Percentiles rank a stretch among this genome's conserved stretches.
phyloP scores from a whole-genome alignment of 352 stramenopile species.

The Phytophthora vignae region DNA sequence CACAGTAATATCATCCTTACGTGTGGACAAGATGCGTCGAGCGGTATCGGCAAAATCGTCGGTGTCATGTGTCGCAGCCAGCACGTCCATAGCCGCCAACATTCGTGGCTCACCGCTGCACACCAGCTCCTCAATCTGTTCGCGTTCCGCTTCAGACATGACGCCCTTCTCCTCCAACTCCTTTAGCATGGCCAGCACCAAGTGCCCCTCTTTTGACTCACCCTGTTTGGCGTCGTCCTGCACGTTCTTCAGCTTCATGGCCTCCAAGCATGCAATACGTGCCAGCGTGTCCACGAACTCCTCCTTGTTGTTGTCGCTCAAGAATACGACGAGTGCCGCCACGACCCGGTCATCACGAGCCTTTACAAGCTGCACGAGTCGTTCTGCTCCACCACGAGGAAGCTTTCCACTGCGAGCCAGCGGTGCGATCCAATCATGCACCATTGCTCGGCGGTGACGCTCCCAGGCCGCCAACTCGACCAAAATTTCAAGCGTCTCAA shows the following conservation, averaged over 20 bases:
- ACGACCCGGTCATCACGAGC: conserved; percentile 70
- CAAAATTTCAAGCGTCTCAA: conserved; percentile 66
- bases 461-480: conserved; percentile 75
- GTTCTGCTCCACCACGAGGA: conserved; percentile 26
- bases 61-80: conserved; percentile 51
- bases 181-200: conserved; percentile 34
- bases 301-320: conserved; percentile 67
- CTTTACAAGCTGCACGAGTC: conserved; percentile 56
- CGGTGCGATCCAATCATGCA: conserved; percentile 63
- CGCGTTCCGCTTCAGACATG: conserved; percentile 37
- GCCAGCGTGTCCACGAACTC: conserved; percentile 72
- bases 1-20: conserved; percentile 7
- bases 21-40: conserved; percentile 44
- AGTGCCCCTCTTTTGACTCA: conserved; percentile 28
- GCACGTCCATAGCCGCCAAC: conserved; percentile 68
- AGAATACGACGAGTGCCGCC: conserved; percentile 69
- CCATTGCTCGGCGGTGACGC: conserved; percentile 54
- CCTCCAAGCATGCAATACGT: conserved; percentile 55
- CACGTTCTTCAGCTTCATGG: conserved; percentile 24
- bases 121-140: conserved; percentile 41
- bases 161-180: conserved; percentile 35
- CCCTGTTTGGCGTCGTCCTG: conserved; percentile 14
- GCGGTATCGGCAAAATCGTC: conserved; percentile 68
- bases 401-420: conserved; percentile 47
- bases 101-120: conserved; percentile 45